Base-by-base conservation (phyloP, 1,284 basidiomycete species). In the Anthracocystis panici-leucophaei region DNA sequence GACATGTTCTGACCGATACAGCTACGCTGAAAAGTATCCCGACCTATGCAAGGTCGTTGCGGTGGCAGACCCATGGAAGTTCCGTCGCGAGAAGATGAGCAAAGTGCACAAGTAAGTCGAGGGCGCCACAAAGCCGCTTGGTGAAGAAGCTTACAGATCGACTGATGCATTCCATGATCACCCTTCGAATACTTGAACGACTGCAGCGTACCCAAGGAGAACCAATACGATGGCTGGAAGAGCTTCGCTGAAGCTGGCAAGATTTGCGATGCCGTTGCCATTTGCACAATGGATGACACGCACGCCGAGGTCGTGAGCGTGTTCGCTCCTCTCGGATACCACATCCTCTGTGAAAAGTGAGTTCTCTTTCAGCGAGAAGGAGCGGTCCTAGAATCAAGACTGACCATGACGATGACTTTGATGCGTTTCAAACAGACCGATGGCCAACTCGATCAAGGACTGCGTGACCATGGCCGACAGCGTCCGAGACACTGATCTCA, bases 361-460 rank as follows among this genome's bases (percentile, higher is more conserved):
- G 42, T 46, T 5, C 9, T 8, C 38, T 38, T 18, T 16, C 7
- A 35, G 3, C 27, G 16, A 49, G 38, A 27, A 7, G 46, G 20
- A 8, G 6, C 14, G 9, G 35, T 10, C 18, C 25, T 9, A 7
- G 11, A 21, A 18, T n/a, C 14, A 35, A 14, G 10, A 31, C 52
- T 54, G 41, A 54, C 52, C 23, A 54, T 21, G 38, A 40, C 27
- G 25, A 31, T 20, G 25, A 54, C 16, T n/a, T 35, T 38, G 33
- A 16, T 23, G 20, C 3, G 5, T 31, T 31, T 31, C 29, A 38
- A 38, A 44, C 40, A 48, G 49, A 44, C 59, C 66, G 9, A 69
- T 69, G 66, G 66, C 66, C 2, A 69, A 69, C 57, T 63, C 66
- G 60, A 69, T 69, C 66, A 63, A 69, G 53, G 66, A 69, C 52